These are phyloP conservation scores for Lodderomyces parapsilosis DNA, from an alignment of 1,139 yeast genomes.

Conservation along the genomic window DNA sequence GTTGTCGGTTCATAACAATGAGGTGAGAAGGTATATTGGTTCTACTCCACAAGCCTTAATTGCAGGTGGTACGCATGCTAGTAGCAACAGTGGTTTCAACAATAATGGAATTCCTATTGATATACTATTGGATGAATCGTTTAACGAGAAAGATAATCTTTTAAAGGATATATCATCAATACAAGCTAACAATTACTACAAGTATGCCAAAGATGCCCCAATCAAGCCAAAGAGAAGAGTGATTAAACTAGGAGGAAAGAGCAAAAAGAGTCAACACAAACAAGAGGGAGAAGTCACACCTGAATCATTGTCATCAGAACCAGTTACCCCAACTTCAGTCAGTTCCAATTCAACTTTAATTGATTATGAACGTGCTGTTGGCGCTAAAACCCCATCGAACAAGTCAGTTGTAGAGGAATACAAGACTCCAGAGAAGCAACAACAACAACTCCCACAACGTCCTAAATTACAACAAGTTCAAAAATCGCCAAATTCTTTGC, in stretches of 20 bases:
- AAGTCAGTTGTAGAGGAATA: not conserved
- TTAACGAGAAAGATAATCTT: constrained; percentile 31
- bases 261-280: constrained; percentile 6
- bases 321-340: constrained; percentile 6
- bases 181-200: constrained; percentile 44
- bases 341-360: constrained; percentile 3
- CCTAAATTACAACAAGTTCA: constrained; percentile 8
- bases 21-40: constrained; percentile 8
- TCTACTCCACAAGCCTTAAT: not conserved
- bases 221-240: constrained; percentile 49
- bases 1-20: constrained; percentile 8
- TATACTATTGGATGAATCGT: constrained; percentile 27
- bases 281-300: not conserved
- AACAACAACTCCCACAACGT: constrained; percentile 2
- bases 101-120: constrained; percentile 40
- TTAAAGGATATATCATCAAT: constrained; percentile 47
- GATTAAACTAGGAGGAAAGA: constrained; percentile 35
- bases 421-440: constrained; percentile 1
- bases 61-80: not conserved
- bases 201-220: constrained; percentile 21
- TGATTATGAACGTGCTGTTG: not conserved
- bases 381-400: not conserved
- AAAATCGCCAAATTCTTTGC: not conserved
- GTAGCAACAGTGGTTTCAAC: not conserved
- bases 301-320: constrained; percentile 2